A percentile compares a stretch with the other conserved stretches of the same genome.
Conservation (phyloP, 371 early-diverging fungal genomes). For the Amoeboaphelidium occidentale region DNA sequence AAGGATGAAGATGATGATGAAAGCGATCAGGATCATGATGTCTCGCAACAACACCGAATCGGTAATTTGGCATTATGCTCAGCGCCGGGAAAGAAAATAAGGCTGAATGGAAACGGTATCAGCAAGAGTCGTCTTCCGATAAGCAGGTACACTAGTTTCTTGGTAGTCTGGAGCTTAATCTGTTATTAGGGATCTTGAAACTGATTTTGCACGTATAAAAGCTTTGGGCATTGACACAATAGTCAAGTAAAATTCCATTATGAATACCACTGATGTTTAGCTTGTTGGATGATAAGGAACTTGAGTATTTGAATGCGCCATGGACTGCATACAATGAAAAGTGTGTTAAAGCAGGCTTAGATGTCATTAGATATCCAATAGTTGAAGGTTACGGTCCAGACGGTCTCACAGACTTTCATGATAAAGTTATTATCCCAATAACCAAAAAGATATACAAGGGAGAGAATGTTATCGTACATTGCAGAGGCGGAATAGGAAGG, state of each 20-base stretch:
- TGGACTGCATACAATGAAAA: neutral
- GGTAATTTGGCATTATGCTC: neutral
- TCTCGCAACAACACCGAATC: no score
- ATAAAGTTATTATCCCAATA: neutral
- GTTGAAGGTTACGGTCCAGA: neutral
- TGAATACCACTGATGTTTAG: no score
- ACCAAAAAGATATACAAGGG: neutral
- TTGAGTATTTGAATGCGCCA: neutral
- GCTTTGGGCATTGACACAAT: neutral
- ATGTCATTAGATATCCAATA: neutral
- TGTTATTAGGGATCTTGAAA: neutral
- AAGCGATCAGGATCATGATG: no score
- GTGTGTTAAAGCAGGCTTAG: neutral
- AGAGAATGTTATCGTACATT: neutral
- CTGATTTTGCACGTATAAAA: neutral
- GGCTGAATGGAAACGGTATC: neutral
- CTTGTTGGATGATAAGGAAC: neutral
- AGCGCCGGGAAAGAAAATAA: neutral
- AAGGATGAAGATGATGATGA: no score
- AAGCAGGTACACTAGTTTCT: no score
- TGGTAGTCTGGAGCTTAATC: no score
- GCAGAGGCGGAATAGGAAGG: neutral
- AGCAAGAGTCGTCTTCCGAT: neutral
- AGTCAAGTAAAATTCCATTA: no score
- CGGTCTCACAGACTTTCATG: neutral